Percentiles rank a stretch among this genome's conserved stretches.
These are phyloP conservation scores for Alternaria novae-zelandiae DNA, from an alignment of 2,329 filamentous ascomycete species.

Conservation along the genomic window DNA sequence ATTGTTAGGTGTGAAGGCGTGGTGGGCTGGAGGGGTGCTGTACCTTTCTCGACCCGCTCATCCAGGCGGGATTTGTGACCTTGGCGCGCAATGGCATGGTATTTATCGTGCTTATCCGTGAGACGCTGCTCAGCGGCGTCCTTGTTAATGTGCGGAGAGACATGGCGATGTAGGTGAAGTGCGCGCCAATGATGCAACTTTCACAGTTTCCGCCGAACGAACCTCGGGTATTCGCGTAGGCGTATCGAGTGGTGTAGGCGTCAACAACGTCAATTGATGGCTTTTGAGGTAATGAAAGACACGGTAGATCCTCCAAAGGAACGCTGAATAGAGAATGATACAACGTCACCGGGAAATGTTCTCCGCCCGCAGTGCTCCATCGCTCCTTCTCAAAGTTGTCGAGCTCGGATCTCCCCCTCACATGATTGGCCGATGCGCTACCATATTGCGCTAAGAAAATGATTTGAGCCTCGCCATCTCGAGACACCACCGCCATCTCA, in stretches of 20 bases:
- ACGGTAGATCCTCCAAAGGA: too few species aligned
- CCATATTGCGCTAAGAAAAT: slow-evolving; percentile 43
- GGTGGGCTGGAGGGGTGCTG: slow-evolving; percentile 4
- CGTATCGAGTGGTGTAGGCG: neutral
- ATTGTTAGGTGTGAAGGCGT: slow-evolving; percentile 12
- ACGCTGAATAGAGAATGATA: neutral
- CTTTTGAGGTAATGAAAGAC: neutral
- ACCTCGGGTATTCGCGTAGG: slow-evolving; percentile 48
- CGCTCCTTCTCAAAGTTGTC: slow-evolving; percentile 7
- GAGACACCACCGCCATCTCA: slow-evolving; percentile 27
- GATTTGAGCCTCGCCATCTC: slow-evolving; percentile 26
- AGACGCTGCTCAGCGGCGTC: slow-evolving; percentile 49
- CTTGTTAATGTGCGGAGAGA: slow-evolving; percentile 52
- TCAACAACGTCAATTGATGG: neutral
- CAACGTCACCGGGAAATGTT: slow-evolving; percentile 17
- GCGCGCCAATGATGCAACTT: slow-evolving; percentile 37
- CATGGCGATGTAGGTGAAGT: slow-evolving; percentile 44
- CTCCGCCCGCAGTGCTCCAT: slow-evolving; percentile 16
- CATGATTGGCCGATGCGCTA: slow-evolving; percentile 21
- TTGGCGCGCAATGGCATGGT: slow-evolving; percentile 84
- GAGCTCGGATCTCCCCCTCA: slow-evolving; percentile 28
- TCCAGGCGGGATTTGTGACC: slow-evolving; percentile 65
- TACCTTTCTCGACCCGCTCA: slow-evolving; percentile 62
- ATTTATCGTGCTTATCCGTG: slow-evolving; percentile 34
- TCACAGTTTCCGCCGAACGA: slow-evolving; percentile 32